Conservation (phyloP, 1,284 basidiomycete genomes). For the Calocybe gambosa region DNA sequence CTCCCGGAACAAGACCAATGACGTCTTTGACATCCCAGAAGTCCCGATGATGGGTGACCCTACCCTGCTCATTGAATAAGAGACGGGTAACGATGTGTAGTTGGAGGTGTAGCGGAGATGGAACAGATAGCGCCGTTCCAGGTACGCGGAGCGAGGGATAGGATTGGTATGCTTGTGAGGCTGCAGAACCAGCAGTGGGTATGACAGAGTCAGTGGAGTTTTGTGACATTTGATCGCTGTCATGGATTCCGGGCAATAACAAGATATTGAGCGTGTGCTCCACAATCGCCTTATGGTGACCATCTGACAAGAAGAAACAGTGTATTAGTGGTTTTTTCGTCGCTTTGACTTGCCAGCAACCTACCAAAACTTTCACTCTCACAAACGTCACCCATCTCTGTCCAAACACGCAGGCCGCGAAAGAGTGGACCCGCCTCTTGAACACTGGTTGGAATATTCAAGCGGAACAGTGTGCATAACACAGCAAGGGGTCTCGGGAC, state of each 20-base stretch:
- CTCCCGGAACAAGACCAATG: conserved; percentile 61
- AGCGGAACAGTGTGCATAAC: conserved; percentile 47
- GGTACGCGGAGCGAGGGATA: conserved; percentile 44
- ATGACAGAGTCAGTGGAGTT: conserved; percentile 29
- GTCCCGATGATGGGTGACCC: conserved; percentile 67
- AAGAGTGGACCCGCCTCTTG: conserved; percentile 42
- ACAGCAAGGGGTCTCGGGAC: conserved; percentile 60
- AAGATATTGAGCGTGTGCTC: conserved; percentile 62
- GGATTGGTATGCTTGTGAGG: conserved; percentile 17
- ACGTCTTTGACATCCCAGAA: conserved; percentile 72
- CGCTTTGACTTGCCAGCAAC: conserved; percentile 20
- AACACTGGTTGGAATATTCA: conserved; percentile 29
- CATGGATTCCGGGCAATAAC: conserved; percentile 48
- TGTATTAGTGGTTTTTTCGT: not conserved
- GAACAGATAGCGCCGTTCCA: conserved; percentile 47
- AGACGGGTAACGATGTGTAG: conserved; percentile 64
- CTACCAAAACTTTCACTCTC: conserved; percentile 73
- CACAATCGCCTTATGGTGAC: conserved; percentile 61
- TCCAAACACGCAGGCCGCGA: conserved; percentile 59
- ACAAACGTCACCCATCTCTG: conserved; percentile 63
- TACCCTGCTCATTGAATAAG: conserved; percentile 69
- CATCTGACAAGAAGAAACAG: conserved; percentile 37
- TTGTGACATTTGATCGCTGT: conserved; percentile 27
- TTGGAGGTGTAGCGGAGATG: conserved; percentile 65
- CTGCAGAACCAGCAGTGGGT: conserved; percentile 21